Percentiles rank a stretch among this genome's conserved stretches.
These are phyloP conservation scores for Fraxinus baroniana DNA, from an alignment of 305 asterid genomes.

Conservation along the genomic window DNA sequence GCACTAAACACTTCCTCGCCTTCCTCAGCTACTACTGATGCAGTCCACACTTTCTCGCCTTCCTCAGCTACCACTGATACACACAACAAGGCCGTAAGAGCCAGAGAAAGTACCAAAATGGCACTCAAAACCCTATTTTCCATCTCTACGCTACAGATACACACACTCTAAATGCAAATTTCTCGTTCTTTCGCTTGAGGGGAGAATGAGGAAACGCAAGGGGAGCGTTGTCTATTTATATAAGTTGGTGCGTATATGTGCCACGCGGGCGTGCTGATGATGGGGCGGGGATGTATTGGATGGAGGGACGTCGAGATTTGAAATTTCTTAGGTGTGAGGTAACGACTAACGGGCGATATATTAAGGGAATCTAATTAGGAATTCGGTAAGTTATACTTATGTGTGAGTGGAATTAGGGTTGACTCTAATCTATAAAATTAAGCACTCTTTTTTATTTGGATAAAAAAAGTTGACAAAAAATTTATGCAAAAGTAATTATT, in stretches of 20 bases:
- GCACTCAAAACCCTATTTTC: constrained; percentile 1
- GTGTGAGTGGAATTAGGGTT: too few species aligned
- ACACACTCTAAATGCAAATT: neutral
- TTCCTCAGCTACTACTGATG: constrained; percentile 18
- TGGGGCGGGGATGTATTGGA: neutral
- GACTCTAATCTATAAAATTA: too few species aligned
- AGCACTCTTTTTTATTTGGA: too few species aligned
- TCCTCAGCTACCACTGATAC: constrained; percentile 21
- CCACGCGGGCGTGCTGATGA: neutral
- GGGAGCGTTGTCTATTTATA: neutral
- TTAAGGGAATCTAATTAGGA: too few species aligned
- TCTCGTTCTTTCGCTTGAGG: neutral
- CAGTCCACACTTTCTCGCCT: constrained; percentile 27
- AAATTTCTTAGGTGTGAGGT: neutral
- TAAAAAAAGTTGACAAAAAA: too few species aligned
- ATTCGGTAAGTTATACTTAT: too few species aligned
- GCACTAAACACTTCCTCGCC: constrained; percentile 28
- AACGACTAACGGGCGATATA: too few species aligned
- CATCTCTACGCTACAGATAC: neutral
- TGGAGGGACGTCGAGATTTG: neutral
- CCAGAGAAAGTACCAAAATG: constrained; percentile 11
- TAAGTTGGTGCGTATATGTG: neutral
- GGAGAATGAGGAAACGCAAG: neutral
- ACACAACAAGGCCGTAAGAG: neutral
- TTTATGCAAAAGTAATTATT: too few species aligned